A percentile compares a stretch with the other conserved stretches of the same genome.
These are phyloP conservation scores for Starmera caribaea DNA, from an alignment of 805 yeast species.

Conservation along the genomic window DNA sequence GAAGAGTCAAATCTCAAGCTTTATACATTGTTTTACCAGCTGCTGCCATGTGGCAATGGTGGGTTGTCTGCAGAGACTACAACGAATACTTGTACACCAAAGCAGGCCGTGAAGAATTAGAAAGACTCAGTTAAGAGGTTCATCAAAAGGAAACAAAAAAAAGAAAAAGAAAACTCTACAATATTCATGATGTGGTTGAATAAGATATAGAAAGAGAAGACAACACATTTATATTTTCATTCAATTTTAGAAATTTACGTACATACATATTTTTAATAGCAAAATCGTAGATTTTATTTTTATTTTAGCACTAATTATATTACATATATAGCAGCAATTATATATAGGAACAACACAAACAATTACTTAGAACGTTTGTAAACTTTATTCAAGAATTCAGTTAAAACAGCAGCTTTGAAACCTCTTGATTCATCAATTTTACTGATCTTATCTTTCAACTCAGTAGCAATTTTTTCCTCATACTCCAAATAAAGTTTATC, in stretches of 20 bases:
- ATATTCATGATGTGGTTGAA: not conserved
- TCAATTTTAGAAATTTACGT: too few species aligned
- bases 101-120: conserved; percentile 94
- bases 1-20: conserved; percentile 85
- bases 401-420: conserved; percentile 80
- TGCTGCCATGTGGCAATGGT: conserved; percentile 71
- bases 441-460: conserved; percentile 57
- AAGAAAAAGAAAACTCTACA: not conserved
- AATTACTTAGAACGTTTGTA: conserved; percentile 81
- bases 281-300: too few species aligned
- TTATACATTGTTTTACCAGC: conserved; percentile 73
- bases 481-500: conserved; percentile 65
- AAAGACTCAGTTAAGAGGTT: conserved; percentile 34
- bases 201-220: too few species aligned
- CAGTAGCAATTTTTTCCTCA: conserved; percentile 68
- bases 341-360: not conserved
- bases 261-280: too few species aligned
- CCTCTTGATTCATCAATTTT: conserved; percentile 83
- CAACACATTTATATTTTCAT: too few species aligned
- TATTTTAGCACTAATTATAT: too few species aligned
- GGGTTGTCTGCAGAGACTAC: conserved; percentile 84
- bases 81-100: conserved; percentile 92
- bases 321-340: too few species aligned
- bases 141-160: too few species aligned
- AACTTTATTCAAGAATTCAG: conserved; percentile 78